phyloP scores from a whole-genome alignment of 2,329 filamentous ascomycete genomes.

The Trichoderma endophyticum region DNA sequence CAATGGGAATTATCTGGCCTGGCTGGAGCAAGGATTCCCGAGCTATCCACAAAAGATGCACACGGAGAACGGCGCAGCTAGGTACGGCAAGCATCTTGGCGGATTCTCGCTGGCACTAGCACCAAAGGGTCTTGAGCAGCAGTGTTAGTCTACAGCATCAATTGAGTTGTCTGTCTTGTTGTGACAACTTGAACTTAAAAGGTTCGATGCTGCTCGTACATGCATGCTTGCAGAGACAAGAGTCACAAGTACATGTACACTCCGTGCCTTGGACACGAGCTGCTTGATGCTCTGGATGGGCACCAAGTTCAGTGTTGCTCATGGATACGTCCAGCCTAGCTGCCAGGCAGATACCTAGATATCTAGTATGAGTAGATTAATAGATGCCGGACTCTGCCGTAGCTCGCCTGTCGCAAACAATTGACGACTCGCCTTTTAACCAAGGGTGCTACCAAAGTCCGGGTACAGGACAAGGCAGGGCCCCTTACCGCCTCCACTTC shows the following conservation, averaged over 20 bases:
- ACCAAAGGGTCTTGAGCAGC: background rate
- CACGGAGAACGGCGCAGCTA: background rate
- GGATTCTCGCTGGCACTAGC: background rate
- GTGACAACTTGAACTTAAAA: background rate
- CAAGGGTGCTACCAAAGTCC: background rate
- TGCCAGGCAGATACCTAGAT: background rate
- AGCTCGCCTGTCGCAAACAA: conserved; percentile 15
- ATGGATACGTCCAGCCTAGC: too few species aligned
- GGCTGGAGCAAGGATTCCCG: background rate
- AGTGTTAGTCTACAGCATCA: background rate
- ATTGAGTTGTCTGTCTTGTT: background rate
- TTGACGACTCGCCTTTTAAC: background rate
- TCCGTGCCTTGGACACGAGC: background rate
- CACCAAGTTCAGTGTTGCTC: background rate
- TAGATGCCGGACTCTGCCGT: background rate
- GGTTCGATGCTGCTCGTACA: background rate
- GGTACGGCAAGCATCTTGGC: background rate
- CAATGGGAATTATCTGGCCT: background rate
- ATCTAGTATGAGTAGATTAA: background rate
- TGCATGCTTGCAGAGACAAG: background rate
- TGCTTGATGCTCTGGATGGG: background rate
- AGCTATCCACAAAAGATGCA: background rate
- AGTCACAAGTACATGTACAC: background rate
- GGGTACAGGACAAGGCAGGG: background rate
- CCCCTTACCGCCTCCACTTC: background rate